These are phyloP conservation scores for Stevia rebaudiana DNA, from an alignment of 140 eudicot species.

Conservation along the genomic window DNA sequence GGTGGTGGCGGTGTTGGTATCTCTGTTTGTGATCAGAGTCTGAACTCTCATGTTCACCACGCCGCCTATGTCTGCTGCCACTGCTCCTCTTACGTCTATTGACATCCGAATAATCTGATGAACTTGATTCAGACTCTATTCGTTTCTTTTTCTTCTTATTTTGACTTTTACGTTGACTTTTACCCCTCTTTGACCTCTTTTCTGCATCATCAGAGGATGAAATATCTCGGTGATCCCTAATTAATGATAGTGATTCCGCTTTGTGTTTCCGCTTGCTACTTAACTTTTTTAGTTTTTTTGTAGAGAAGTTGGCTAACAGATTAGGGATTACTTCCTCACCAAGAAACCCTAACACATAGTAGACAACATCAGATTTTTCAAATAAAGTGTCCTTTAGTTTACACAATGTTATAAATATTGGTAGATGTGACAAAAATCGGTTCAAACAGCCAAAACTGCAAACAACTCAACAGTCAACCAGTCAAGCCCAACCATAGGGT, in stretches of 20 bases:
- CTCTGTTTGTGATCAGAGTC: conserved; percentile 27
- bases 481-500: no score
- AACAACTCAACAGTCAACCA: no score
- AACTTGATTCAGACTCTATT: conserved; percentile 35
- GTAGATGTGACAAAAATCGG: no score
- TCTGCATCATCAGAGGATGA: conserved; percentile 28
- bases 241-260: conserved; percentile 23
- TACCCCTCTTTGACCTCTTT: conserved; percentile 47
- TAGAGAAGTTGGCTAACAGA: conserved; percentile 57
- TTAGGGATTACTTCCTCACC: conserved; percentile 62
- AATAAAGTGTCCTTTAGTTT: background rate
- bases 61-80: conserved; percentile 25
- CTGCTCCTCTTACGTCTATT: conserved; percentile 36
- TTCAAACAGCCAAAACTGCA: background rate
- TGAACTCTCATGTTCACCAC: conserved; percentile 16
- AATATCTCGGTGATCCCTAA: conserved; percentile 20
- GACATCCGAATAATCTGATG: conserved; percentile 42
- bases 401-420: background rate
- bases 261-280: conserved; percentile 50
- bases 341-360: conserved; percentile 63
- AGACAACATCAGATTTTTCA: background rate
- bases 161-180: conserved; percentile 33
- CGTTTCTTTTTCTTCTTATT: conserved; percentile 36
- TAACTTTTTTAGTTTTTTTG: conserved; percentile 54
- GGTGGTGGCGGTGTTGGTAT: background rate